phyloP scores from a whole-genome alignment of 2,329 filamentous ascomycete genomes.

The Macroventuria anomochaeta region DNA sequence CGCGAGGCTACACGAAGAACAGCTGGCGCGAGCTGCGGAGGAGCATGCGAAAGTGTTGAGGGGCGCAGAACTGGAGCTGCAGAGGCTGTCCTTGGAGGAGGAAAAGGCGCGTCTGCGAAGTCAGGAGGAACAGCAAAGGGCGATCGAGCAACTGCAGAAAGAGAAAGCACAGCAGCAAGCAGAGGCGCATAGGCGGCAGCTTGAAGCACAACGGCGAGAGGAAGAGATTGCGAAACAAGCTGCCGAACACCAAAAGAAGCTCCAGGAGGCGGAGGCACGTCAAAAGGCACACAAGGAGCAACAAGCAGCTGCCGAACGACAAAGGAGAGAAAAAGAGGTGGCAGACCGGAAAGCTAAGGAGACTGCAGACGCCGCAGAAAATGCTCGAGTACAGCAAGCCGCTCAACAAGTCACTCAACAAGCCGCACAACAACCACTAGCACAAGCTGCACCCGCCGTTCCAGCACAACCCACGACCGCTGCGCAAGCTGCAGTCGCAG shows the following conservation, averaged over 20 bases:
- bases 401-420: constrained; percentile 21
- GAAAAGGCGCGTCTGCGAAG: constrained; percentile 42
- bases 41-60: constrained; percentile 70
- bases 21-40: constrained; percentile 68
- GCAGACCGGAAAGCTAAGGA: constrained; percentile 40
- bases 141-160: constrained; percentile 51
- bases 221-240: constrained; percentile 40
- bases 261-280: constrained; percentile 42
- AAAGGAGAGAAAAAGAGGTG: constrained; percentile 39
- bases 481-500: constrained; percentile 6
- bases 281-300: constrained; percentile 40
- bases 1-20: constrained; percentile 68
- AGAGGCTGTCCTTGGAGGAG: constrained; percentile 56
- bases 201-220: constrained; percentile 45
- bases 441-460: constrained; percentile 14
- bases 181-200: constrained; percentile 40
- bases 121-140: constrained; percentile 47
- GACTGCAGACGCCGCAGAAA: constrained; percentile 34
- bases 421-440: constrained; percentile 8
- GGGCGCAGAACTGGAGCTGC: constrained; percentile 61
- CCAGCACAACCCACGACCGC: constrained; percentile 6
- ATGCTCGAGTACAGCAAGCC: constrained; percentile 30
- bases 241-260: constrained; percentile 34
- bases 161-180: constrained; percentile 53
- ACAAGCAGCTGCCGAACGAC: constrained; percentile 37